Base-by-base conservation (phyloP, 2,329 filamentous ascomycete species). In the Talaromyces sp. region DNA sequence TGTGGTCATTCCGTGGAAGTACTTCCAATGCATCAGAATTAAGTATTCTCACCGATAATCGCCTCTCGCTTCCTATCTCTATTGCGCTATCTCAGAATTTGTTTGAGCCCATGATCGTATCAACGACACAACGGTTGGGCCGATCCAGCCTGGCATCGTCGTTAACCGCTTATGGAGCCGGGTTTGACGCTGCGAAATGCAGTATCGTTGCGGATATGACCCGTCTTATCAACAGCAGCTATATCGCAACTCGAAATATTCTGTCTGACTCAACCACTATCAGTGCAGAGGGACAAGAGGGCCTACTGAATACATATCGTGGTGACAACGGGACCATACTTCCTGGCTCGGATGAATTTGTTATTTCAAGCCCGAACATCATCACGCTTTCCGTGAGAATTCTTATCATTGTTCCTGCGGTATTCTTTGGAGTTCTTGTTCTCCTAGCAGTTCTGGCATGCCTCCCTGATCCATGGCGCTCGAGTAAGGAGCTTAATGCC, bases 191-290 rank as follows among this genome's bases (percentile, higher is more conserved):
- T 4, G 17, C 31, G 15, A 31, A 52, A 39, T 54, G 27, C 31
- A 62, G 60, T 52, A 3, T 62, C 8, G 17, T 41, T 1, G 22
- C 45, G 11, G 60, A 62, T 31, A 39, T 62, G 45, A 27, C n/a
- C n/a, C 60, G 60, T 33, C 60, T 62, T 10, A 9, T 62, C 33
- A 62, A 62, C 22, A 52, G 19, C 31, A 27, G 27, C 47, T 62
- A 62, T 43, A 41, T 62, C 17, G 35, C 47, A 41, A 62, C 60
- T n/a, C 60, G 60, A 19, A 62, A 62, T n/a, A 62, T 62, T 54
- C 37, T 62, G 4, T 52, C 17, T 35, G 60, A 62, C 33, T 52
- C 60, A 54, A 54, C 47, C 35, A 37, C 37, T 8, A 62, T 62
- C 7, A 62, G 60, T 43, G n/a, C 13, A 31, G 10, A 22, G 15